These are phyloP conservation scores for Debaryomyces nepalensis DNA, from an alignment of 1,139 yeast species.

Conservation along the genomic window DNA sequence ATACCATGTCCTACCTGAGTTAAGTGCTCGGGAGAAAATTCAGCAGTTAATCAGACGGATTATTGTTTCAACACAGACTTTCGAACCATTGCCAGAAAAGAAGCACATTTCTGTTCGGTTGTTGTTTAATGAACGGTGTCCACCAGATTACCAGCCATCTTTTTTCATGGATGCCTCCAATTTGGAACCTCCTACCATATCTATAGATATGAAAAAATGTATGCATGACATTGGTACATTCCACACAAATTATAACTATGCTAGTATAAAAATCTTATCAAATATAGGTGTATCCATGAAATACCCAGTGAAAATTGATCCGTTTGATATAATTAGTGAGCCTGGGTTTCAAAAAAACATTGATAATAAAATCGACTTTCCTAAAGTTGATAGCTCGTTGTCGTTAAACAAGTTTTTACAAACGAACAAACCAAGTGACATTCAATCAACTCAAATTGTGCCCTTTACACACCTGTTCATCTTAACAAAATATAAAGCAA, in stretches of 20 bases:
- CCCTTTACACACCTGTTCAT: conserved; percentile 1
- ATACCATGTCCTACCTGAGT: not conserved
- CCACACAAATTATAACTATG: conserved; percentile 14
- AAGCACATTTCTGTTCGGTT: conserved; percentile 51
- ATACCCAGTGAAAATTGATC: conserved; percentile 17
- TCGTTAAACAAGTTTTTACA: conserved; percentile 17
- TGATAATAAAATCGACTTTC: conserved; percentile 7
- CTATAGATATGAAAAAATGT: conserved; percentile 10
- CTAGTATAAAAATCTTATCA: conserved; percentile 8
- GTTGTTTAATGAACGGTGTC: conserved; percentile 51
- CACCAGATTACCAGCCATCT: conserved; percentile 51
- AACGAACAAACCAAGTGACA: conserved; percentile 4
- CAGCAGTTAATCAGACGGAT: conserved; percentile 53
- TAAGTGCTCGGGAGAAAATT: conserved; percentile 22
- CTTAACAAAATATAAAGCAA: not conserved
- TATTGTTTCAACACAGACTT: conserved; percentile 55
- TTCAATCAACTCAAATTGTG: conserved; percentile 12
- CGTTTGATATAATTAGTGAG: conserved; percentile 21
- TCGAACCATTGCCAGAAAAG: conserved; percentile 52
- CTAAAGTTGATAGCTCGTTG: conserved; percentile 11
- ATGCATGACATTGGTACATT: conserved; percentile 16
- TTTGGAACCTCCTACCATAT: conserved; percentile 22
- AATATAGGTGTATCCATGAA: conserved; percentile 2
- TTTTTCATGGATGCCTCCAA: conserved; percentile 23
- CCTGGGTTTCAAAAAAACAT: not conserved